Evolutionary conservation across 2,329 filamentous ascomycete genomes (phyloP), one percentile per base, ranked within the genome.

Genomic region (Pochonia chlamydosporia): DNA sequence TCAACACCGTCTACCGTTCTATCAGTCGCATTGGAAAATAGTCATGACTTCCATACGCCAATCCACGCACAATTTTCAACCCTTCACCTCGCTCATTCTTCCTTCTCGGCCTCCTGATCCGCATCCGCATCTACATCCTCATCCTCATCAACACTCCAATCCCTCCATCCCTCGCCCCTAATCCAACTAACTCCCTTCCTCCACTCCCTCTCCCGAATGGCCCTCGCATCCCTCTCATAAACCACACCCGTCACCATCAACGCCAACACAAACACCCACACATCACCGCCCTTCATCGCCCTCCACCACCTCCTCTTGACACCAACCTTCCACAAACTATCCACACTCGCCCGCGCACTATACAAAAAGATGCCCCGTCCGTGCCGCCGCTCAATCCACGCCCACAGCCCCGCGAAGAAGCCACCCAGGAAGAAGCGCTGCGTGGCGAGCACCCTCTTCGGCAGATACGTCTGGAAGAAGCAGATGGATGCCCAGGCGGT

Each of bases 241-340:
- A 93, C 81, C 8, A 80, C 79, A 47, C 90, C 89, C 16, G 91
- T 81, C 16, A 91, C 66, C 57, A 88, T 87, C 67, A 96, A 73
- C 41, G 89, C 87, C 16, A 82, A 66, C 14, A 92, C 85, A 60
- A 97, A 91, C 3, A 97, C 71, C 70, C 85, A 79, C 5, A 96
- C 81, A 66, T 97, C 92, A 0, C 90, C 90, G 31, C 88, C 87
- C 58, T 78, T 81, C 63, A 93, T 76, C 10, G 88, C 88, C 54
- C 78, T 82, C 89, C 92, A 96, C 82, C 89, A 89, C 1, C 89
- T 79, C 28, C 85, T 75, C 81, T 97, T 97, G 47, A 87, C 81
- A n/a, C 91, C 90, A 0, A 95, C 89, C 72, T 95, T 95, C 89
- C 90, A 97, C 40, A 90, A 66, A 31, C 82, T 88, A 63, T 95